phyloP scores from a whole-genome alignment of 805 yeast genomes.

The Trichomonascus vanleenenianus region DNA sequence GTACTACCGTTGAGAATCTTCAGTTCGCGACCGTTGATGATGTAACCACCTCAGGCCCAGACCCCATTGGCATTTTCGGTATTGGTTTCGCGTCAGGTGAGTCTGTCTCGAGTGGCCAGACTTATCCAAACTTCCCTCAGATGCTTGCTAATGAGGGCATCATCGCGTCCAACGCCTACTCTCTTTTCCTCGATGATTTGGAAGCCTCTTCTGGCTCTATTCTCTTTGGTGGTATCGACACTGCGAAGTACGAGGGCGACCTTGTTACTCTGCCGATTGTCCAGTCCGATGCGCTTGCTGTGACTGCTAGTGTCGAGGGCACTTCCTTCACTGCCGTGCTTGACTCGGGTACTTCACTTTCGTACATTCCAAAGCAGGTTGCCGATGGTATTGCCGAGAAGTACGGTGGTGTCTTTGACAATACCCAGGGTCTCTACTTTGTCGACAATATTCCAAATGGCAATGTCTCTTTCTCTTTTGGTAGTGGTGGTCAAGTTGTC shows the following conservation, averaged over 20 bases:
- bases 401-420: conserved; percentile 26
- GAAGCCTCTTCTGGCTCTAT: conserved; percentile 22
- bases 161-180: conserved; percentile 48
- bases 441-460: neutral
- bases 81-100: conserved; percentile 22
- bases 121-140: conserved; percentile 54
- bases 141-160: conserved; percentile 48
- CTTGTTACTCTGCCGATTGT: conserved; percentile 35
- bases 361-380: conserved; percentile 35
- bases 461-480: neutral
- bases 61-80: conserved; percentile 19
- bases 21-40: conserved; percentile 12
- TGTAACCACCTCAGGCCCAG: conserved; percentile 2
- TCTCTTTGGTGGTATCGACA: conserved; percentile 46
- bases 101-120: conserved; percentile 10
- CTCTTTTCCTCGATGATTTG: conserved; percentile 46
- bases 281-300: conserved; percentile 20
- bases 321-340: conserved; percentile 27
- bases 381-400: conserved; percentile 20
- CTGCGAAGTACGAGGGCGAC: conserved; percentile 33
- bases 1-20: conserved; percentile 33
- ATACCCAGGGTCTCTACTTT: neutral
- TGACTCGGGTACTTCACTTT: conserved; percentile 47
- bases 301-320: conserved; percentile 25
- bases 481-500: conserved; percentile 12